These are phyloP conservation scores for Wickerhamomyces pijperi DNA, from an alignment of 805 yeast species.

Conservation along the genomic window DNA sequence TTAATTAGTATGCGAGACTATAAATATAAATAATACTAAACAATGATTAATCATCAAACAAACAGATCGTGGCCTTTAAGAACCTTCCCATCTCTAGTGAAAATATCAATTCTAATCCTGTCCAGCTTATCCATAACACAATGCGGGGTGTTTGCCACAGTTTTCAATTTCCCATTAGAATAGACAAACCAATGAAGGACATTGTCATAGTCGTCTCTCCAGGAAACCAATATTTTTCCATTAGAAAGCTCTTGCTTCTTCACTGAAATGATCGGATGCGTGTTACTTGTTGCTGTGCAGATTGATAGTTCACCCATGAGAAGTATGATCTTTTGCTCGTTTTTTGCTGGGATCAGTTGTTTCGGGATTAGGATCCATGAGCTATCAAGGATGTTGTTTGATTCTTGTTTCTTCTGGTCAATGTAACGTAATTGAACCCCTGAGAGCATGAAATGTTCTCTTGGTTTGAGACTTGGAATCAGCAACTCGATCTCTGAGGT, in stretches of 20 bases:
- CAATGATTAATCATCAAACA: too few relatives aligned
- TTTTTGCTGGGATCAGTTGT: conserved; percentile 1
- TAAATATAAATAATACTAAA: too few relatives aligned
- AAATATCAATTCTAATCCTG: conserved; percentile 12
- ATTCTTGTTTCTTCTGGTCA: neutral
- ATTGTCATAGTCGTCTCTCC: conserved; percentile 11
- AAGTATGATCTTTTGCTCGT: conserved; percentile 7
- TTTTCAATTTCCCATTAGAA: conserved; percentile 19
- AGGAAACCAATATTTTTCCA: conserved; percentile 12
- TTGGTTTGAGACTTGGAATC: conserved; percentile 12
- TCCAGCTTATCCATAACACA: conserved; percentile 8
- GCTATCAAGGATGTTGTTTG: conserved; percentile 3
- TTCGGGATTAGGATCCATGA: conserved; percentile 17
- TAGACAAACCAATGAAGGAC: conserved; percentile 21
- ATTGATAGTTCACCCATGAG: conserved; percentile 17
- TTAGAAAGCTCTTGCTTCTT: conserved; percentile 3
- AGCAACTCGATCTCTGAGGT: conserved; percentile 1
- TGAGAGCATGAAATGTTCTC: conserved; percentile 16
- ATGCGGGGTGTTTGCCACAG: conserved; percentile 8
- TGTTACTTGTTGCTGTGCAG: conserved; percentile 2
- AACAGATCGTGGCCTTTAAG: conserved; percentile 11
- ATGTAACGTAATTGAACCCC: conserved; percentile 4
- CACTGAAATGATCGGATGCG: conserved; percentile 1
- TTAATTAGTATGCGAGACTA: too few relatives aligned
- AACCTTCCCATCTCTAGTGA: conserved; percentile 13